Base-by-base conservation (phyloP, 257 asterid species). In the Solanum ossicruentum region DNA sequence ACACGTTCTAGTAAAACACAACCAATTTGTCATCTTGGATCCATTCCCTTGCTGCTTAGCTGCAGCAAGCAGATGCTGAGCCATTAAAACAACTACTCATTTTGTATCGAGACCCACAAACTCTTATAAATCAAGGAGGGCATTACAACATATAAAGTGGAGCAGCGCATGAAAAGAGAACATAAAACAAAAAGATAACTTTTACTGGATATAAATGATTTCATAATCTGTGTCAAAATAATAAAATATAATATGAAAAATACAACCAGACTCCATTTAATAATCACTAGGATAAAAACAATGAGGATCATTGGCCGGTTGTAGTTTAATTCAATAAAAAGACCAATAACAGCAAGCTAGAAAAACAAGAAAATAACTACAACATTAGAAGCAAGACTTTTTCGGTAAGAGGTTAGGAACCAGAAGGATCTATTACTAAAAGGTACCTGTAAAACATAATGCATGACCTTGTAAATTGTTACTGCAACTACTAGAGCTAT, bases 71-170 rank as follows among this genome's bases (percentile, higher is more conserved):
- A 69, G 36, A 77, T 75, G 70, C 18, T 85, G 81, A 32, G 84
- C 36, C 83, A 84, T 36, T 36, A 36, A 36, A 36, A 6, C 6
- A 36, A 36, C 0, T 36, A 6, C 39, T 4, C 39, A 36, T 51
- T 63, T 83, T 23, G 61, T 49, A 45, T 83, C 79, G 41, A 61
- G 79, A 65, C 80, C 85, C 41, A 51, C 63, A 66, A 83, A 49
- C 55, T 65, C 80, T 83, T 83, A 61, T 66, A 83, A 60, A 83
- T 84, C 73, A 28, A 83, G 86, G 21, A 84, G 82, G 26, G 57
- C 15, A 84, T 71, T 83, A 83, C 83, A 84, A 43, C 71, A 84
- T 28, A 84, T 72, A 60, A 84, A 84, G 77, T 71, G 83, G 78
- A 84, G 86, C 55, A 84, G 23, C 3, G 86, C 86, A 83, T 84